Base-by-base conservation (phyloP, 2,329 filamentous ascomycete species). In the Zopfia rhizophila region DNA sequence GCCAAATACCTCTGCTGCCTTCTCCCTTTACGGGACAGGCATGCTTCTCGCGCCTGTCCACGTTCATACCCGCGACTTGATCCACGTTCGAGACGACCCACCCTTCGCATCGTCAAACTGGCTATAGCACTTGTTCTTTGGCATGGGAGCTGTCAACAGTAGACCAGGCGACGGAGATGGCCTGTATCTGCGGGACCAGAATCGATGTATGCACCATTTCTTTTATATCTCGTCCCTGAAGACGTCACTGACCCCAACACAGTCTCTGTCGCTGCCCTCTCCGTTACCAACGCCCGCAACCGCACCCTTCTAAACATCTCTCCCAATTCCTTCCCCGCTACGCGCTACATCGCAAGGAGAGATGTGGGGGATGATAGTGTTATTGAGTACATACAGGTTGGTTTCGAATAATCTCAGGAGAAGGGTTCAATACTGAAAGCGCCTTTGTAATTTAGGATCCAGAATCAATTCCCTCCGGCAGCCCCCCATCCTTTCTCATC, bases 131-230 rank as follows among this genome's bases (percentile, higher is more conserved):
- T 48, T 29, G 13, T 43, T 51, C 31, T 43, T 53, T 24, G 66
- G 59, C 56, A 99, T 99, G 94, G 94, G 94, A 69, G 91, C 89
- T 78, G 87, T 97, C 75, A 87, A 85, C 73, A 97, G 92, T 80
- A 89, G 86, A 75, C 86, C 87, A 65, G 92, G 60, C 43, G 92
- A 97, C 66, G 89, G 86, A 70, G 82, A 85, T 61, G 76, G 84
- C 63, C 78, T 97, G 70, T 95, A 89, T 72, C 80, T 97, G 69
- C 88, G 89, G 77, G 94, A 99, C 72, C 94, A 96, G 80, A 90
- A 84, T 72, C 86, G 91, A 82, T 85, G 94, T 97, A 82, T 70
- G 88, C 37, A 38, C 11, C 13, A 8, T 78, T 63, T 63, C 51
- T 48, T 53, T 38, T 45, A 33, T 45, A 37, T 33, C 33, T 12